phyloP scores from a whole-genome alignment of 1,284 basidiomycete species.

The Cryptococcus neoformans region DNA sequence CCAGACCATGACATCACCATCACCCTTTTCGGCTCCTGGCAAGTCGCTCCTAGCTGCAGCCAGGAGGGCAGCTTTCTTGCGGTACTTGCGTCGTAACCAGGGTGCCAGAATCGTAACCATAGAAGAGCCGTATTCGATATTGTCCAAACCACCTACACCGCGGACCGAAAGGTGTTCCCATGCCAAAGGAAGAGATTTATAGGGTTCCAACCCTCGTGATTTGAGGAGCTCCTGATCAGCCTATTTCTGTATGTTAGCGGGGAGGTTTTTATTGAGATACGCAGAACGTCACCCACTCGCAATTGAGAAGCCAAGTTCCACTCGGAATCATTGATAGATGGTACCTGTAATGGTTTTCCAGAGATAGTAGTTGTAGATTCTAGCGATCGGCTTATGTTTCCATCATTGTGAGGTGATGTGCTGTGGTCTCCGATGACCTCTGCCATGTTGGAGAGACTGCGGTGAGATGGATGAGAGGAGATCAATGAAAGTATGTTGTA shows the following conservation, averaged over 20 bases:
- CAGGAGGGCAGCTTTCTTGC: conserved; percentile 24
- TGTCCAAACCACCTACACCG: conserved; percentile 33
- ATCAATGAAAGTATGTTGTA: too few relatives aligned
- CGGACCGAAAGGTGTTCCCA: conserved; percentile 34
- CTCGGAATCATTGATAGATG: not conserved
- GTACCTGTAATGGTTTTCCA: not conserved
- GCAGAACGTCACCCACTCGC: not conserved
- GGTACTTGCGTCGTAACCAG: conserved; percentile 26
- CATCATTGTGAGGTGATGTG: not conserved
- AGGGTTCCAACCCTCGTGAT: conserved; percentile 10
- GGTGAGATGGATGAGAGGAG: not conserved
- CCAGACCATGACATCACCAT: conserved; percentile 15
- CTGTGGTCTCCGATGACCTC: not conserved
- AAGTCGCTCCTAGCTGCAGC: conserved; percentile 14
- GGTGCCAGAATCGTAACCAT: conserved; percentile 31
- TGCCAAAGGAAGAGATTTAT: conserved; percentile 23
- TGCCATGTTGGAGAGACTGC: not conserved
- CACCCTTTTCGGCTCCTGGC: not conserved
- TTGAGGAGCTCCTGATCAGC: conserved; percentile 16
- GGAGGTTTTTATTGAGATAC: too few relatives aligned
- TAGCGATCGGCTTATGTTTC: not conserved
- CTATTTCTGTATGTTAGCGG: conserved; percentile 3
- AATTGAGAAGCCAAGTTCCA: not conserved
- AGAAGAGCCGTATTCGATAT: conserved; percentile 33
- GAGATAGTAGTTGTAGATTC: not conserved